Conservation (phyloP, 148 eudicot species). For the Chenopodium berlandieri region DNA sequence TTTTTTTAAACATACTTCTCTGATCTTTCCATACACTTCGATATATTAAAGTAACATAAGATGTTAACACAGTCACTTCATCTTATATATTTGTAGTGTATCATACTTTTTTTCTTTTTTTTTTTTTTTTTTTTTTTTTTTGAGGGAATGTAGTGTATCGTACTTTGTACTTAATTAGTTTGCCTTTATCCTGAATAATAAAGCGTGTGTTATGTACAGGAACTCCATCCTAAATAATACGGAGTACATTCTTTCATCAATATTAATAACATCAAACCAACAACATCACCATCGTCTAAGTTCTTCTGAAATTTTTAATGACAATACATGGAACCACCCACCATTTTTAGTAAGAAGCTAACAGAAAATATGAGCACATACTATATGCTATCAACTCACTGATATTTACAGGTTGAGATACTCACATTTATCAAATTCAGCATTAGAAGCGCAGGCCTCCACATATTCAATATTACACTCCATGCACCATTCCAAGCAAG, state of each 20-base stretch:
- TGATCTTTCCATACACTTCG: not conserved
- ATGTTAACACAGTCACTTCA: not conserved
- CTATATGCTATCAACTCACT: not conserved
- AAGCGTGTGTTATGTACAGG: not conserved
- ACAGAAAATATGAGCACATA: not conserved
- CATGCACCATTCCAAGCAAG: conserved; percentile 81
- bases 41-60: not conserved
- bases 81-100: not conserved
- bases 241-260: too few relatives aligned
- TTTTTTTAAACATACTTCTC: not conserved
- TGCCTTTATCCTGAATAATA: not conserved
- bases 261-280: not conserved
- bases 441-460: conserved; percentile 90
- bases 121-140: too few relatives aligned
- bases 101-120: not conserved
- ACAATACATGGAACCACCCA: not conserved
- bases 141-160: not conserved
- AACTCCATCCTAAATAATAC: not conserved
- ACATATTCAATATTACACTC: conserved; percentile 78
- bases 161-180: not conserved
- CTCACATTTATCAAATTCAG: conserved; percentile 88
- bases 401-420: not conserved
- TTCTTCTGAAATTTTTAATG: not conserved
- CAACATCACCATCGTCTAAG: not conserved
- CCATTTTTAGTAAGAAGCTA: not conserved